Evolutionary conservation across 176 grass and related monocot species (phyloP), one percentile per base, ranked within the genome.

Genomic region (Puya raimondii): DNA sequence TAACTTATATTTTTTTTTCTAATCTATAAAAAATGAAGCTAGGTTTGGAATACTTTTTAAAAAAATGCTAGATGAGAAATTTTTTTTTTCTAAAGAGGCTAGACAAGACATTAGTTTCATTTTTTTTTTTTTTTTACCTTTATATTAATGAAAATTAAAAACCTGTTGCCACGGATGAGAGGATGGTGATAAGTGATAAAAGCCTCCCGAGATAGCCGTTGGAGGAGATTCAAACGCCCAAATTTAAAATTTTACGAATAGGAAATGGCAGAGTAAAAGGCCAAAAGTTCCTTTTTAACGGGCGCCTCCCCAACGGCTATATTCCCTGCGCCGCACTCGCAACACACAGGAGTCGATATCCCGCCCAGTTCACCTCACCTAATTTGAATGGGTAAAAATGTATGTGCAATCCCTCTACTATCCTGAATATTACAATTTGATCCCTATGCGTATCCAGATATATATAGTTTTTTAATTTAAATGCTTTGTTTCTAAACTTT

Each of bases 251-350:
- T 13, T n/a, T 11, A 61, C 0, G 56, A 18, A 7, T 22, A 61
- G 56, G 33, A 42, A 42, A 42, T 42, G 33, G 33, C 33, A 42
- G 33, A 42, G 33, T 13, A 66, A 47, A 66, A 72, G 64, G 68
- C 3, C 20, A 79, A 50, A 18, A 22, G 29, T 23, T 54, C 59
- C 70, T 59, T 13, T 20, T 53, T 64, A 48, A 66, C 27, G 61
- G 78, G 49, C 65, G 70, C 51, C 26, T 15, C 66, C 69, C 51
- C 79, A 88, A 86, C 85, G 89, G 80, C 82, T 83, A 81, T 88
- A 33, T 85, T 18, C 59, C 59, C 48, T 76, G 56, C 56, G 22
- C 56, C 10, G 4, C 56, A 22, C 56, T 20, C 56, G 21, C 25
- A 26, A 26, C 25, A 26, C 25, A 26, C 25, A 2, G 25, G 25